Percentiles rank a stretch among this genome's conserved stretches.
Evolutionary conservation across 1,284 basidiomycete genomes (phyloP).

Genomic region (Leccinum pseudoinsigne): DNA sequence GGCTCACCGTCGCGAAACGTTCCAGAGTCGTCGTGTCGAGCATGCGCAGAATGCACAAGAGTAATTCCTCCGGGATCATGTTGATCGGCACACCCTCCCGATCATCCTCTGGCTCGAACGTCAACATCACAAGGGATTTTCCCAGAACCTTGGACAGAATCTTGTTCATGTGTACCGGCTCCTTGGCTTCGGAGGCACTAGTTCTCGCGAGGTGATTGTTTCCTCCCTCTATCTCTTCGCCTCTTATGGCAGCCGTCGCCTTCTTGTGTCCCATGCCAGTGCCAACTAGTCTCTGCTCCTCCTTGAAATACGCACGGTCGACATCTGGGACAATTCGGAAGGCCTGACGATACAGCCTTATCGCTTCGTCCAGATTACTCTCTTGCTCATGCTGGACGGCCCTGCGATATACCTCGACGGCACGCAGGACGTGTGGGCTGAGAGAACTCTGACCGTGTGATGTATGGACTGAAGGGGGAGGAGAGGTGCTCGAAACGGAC

Average conservation of each 20-base stretch:
- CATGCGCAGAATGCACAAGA: slow-evolving; percentile 64
- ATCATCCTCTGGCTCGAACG: slow-evolving; percentile 72
- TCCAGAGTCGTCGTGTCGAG: slow-evolving; percentile 72
- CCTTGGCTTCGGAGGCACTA: slow-evolving; percentile 15
- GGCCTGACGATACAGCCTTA: slow-evolving; percentile 73
- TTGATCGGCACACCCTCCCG: slow-evolving; percentile 54
- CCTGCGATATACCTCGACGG: slow-evolving; percentile 65
- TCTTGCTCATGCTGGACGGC: slow-evolving; percentile 75
- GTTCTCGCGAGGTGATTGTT: slow-evolving; percentile 10
- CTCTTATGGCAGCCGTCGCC: slow-evolving; percentile 6
- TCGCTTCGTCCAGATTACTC: slow-evolving; percentile 73
- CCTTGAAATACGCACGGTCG: slow-evolving; percentile 58
- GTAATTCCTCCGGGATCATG: slow-evolving; percentile 71
- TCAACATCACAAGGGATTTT: slow-evolving; percentile 48
- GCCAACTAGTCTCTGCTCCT: slow-evolving; percentile 45
- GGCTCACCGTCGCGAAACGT: slow-evolving; percentile 69
- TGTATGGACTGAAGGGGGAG: slow-evolving; percentile 3
- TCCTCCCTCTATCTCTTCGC: slow-evolving; percentile 19
- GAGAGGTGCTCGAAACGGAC: slow-evolving; percentile 10
- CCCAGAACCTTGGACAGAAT: slow-evolving; percentile 49
- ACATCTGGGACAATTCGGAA: slow-evolving; percentile 75
- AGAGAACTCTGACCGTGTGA: slow-evolving; percentile 27
- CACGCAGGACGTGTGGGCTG: slow-evolving; percentile 41
- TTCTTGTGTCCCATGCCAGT: slow-evolving; percentile 21
- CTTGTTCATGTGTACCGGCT: slow-evolving; percentile 30